Evolutionary conservation across 208 protist species (phyloP), one percentile per base, ranked within the genome.

Genomic region (Hexamita inflata): DNA sequence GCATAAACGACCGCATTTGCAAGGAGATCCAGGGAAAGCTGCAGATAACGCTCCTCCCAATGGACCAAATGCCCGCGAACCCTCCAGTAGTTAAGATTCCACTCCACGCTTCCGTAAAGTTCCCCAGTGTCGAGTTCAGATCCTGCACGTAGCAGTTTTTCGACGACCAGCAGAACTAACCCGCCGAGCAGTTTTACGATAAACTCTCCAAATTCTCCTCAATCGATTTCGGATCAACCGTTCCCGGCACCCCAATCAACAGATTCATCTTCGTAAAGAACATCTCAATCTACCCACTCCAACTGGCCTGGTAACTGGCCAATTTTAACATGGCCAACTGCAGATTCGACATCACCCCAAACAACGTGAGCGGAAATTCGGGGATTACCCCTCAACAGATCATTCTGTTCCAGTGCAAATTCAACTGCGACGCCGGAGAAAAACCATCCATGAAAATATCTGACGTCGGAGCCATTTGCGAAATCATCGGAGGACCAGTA

Each of bases 111-210:
- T 66, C 60, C 15, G 60, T 30, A 15, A 38, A 38, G 24, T 66
- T 66, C 60, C 60, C 60, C 13, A 66, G 60, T 38, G 24, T 66
- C 60, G 60, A 66, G 60, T 66, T 66, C 30, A 15, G 34, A 24
- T n/a, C 34, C 26, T 66, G 60, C 30, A 24, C 60, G 60, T 38
- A 38, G 60, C 13, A 15, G 60, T 38, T 34, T 15, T 30, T 66
- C 34, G 30, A 66, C 24, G 60, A n/a, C 53, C 15, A 58, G 53
- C 53, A 58, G 19, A 28, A 58, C 53, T 58, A n/a, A 58, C 53
- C 53, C 19, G 19, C 28, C 28, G 60, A 66, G 15, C 15, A 66
- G 24, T 40, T 34, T 19, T 38, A 13, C 30, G 15, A 15, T 24
- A 34, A 66, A 24, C 29, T 19, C 19, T 15, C 15, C 13, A 66